Base-by-base conservation (phyloP, 768 basidiomycete genomes). In the Lentinula boryana region DNA sequence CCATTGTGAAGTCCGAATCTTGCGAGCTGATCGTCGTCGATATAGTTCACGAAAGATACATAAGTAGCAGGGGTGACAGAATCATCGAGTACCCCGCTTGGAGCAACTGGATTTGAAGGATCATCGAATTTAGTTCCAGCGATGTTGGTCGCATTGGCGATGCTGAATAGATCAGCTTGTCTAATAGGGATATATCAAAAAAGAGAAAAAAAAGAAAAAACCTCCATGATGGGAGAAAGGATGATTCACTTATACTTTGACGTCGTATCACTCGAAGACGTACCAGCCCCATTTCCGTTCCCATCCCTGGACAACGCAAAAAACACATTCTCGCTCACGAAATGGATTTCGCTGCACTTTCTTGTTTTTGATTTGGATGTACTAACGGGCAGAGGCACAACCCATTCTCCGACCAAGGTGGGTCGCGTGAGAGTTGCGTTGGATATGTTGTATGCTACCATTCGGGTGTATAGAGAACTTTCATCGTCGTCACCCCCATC, bases 1-100 rank as follows among this genome's bases (percentile, higher is more conserved):
- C 84, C 83, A 63, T 85, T 85, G 63, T 87, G 86, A 18, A 88
- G 71, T 8, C 86, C 86, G 63, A 88, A 88, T 41, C 84, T 69
- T 2, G 75, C 80, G 1, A 89, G 75, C 66, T 87, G 80, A 9
- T 71, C 73, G 6, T 74, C 68, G 63, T 88, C 80, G 43, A 85
- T 72, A 31, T 78, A 78, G 69, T 80, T 74, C 21, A 88, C 80
- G 65, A 88, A 89, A 1, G 78, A 69, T 1, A 80, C 75, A 62
- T 86, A 87, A 5, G 71, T 71, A 0, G 83, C 86, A 5, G 86
- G 79, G 0, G 70, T 78, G 66, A 88, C 78, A 43, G 61, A 71
- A 2, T 68, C 68, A 63, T 76, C 74, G 10, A 89, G 71, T 12
- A 73, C 71, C 9, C 86, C 86, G 35, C 73, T 71, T 7, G 71